phyloP scores from a whole-genome alignment of 257 asterid genomes.

The Echites panduratus region DNA sequence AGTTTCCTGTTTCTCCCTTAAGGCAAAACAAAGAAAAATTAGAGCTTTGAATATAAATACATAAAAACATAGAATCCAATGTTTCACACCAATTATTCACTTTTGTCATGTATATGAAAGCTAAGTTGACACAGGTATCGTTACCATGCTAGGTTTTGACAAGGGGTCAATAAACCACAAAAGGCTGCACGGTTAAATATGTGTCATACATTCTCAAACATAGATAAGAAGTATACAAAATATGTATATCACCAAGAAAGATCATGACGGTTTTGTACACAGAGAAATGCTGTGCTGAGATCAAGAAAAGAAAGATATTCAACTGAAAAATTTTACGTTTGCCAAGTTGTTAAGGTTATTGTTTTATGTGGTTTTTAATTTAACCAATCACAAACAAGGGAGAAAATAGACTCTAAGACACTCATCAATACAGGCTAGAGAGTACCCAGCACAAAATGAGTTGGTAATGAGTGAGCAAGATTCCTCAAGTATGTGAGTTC shows the following conservation, averaged over 20 bases:
- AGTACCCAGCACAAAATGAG: slow-evolving; percentile 90
- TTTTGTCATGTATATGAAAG: neutral
- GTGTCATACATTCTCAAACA: neutral
- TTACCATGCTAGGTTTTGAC: neutral
- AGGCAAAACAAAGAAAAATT: slow-evolving; percentile 13
- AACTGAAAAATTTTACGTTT: neutral
- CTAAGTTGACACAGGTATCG: neutral
- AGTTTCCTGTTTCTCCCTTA: slow-evolving; percentile 84
- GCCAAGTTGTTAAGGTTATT: neutral
- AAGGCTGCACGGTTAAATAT: neutral
- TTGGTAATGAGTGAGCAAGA: slow-evolving; percentile 71
- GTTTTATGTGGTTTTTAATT: neutral
- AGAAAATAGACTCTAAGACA: neutral
- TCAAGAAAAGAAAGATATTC: neutral
- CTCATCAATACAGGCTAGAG: slow-evolving; percentile 13
- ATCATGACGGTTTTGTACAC: neutral
- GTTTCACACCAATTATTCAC: neutral
- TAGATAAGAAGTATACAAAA: neutral
- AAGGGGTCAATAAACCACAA: neutral
- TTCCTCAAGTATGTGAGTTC: slow-evolving; percentile 85
- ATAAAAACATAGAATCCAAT: slow-evolving; percentile 7
- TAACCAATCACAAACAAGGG: neutral
- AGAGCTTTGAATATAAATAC: neutral
- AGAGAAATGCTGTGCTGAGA: neutral
- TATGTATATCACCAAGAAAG: neutral